phyloP scores from a whole-genome alignment of 2,329 filamentous ascomycete genomes.

The Eurotiales sp. region DNA sequence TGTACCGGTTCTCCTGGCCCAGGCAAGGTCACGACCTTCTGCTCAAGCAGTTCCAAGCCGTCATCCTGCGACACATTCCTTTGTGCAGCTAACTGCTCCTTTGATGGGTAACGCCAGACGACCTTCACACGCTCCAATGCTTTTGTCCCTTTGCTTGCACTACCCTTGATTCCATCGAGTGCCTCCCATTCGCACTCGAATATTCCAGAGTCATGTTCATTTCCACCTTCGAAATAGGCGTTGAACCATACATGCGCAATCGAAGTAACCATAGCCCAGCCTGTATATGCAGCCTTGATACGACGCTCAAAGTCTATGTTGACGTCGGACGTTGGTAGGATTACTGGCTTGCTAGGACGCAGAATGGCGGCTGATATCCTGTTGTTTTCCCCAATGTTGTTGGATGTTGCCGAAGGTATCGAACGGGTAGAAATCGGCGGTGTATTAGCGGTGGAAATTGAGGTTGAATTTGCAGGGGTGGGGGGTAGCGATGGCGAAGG shows the following conservation, averaged over 20 bases:
- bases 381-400: conserved; percentile 40
- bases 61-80: conserved; percentile 16
- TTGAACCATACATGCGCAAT: conserved; percentile 98
- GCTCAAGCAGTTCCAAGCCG: conserved; percentile 22
- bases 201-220: conserved; percentile 64
- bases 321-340: conserved; percentile 76
- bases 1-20: conserved; percentile 63
- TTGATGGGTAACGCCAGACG: conserved; percentile 64
- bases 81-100: conserved; percentile 15
- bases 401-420: conserved; percentile 33
- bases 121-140: conserved; percentile 80
- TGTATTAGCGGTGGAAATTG: conserved; percentile 3
- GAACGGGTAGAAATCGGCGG: conserved; percentile 16
- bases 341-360: conserved; percentile 63
- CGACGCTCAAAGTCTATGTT: conserved; percentile 87
- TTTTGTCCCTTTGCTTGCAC: conserved; percentile 71
- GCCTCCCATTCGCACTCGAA: conserved; percentile 70
- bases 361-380: conserved; percentile 75
- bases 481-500: conserved; percentile 18
- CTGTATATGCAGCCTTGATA: conserved; percentile 71
- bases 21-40: conserved; percentile 60
- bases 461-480: conserved; percentile 7
- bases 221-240: conserved; percentile 81
- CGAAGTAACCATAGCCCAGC: conserved; percentile 84
- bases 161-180: conserved; percentile 95